Evolutionary conservation across 2,329 filamentous ascomycete genomes (phyloP).

Genomic region (Colletotrichum sp.): DNA sequence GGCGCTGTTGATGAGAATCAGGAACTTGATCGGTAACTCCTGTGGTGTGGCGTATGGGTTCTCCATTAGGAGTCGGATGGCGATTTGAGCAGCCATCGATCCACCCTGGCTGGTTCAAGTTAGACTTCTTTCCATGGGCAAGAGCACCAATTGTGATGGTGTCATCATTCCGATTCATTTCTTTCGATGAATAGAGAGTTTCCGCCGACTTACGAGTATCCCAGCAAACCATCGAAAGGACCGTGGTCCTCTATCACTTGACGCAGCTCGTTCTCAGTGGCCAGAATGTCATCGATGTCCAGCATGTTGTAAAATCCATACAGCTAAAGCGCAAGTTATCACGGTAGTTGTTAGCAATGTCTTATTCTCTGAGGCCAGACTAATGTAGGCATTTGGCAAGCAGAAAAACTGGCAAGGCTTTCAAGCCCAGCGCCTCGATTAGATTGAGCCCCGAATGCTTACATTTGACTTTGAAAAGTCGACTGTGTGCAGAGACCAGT

Average conservation of each 20-base stretch:
- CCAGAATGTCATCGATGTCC: not conserved
- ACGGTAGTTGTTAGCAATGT: not conserved
- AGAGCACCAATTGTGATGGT: not conserved
- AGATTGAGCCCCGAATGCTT: not conserved
- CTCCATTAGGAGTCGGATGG: not conserved
- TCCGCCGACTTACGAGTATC: not conserved
- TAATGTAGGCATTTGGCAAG: not conserved
- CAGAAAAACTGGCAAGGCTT: not conserved
- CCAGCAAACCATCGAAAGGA: not conserved
- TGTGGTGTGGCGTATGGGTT: not conserved
- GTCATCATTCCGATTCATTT: not conserved
- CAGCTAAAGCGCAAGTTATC: not conserved
- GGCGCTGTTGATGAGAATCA: not conserved
- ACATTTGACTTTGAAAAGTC: slow-evolving; percentile 2
- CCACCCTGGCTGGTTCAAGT: not conserved
- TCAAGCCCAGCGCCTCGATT: not conserved
- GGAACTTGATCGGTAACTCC: not conserved
- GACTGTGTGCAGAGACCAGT: not conserved
- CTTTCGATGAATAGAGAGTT: not conserved
- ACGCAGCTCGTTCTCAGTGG: not conserved
- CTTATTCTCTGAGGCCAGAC: not conserved
- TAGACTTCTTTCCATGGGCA: not conserved
- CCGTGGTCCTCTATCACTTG: not conserved
- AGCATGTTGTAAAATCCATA: slow-evolving; percentile 2
- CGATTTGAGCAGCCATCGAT: not conserved